A percentile compares a stretch with the other conserved stretches of the same genome.
Conservation (phyloP, 2,329 filamentous ascomycete species). For the Talaromyces piceae region DNA sequence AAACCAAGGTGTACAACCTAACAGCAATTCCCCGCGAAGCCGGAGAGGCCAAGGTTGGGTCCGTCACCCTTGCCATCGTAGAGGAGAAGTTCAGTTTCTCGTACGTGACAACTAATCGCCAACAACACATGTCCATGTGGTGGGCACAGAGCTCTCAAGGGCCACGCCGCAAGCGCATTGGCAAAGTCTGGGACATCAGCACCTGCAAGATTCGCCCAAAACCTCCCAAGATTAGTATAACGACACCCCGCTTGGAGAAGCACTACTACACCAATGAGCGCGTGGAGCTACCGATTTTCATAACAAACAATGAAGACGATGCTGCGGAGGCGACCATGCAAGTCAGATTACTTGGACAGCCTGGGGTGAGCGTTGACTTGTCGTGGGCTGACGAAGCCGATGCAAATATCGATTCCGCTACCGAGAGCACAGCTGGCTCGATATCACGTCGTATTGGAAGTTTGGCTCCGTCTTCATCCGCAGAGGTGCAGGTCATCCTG, state of each 20-base stretch:
- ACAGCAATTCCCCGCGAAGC: slow-evolving; percentile 70
- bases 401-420: slow-evolving; percentile 14
- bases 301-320: slow-evolving; percentile 78
- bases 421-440: slow-evolving; percentile 23
- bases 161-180: slow-evolving; percentile 30
- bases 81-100: slow-evolving; percentile 60
- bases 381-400: slow-evolving; percentile 39
- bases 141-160: slow-evolving; percentile 35
- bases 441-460: slow-evolving; percentile 28
- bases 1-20: slow-evolving; percentile 64
- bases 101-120: slow-evolving; percentile 49
- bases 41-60: slow-evolving; percentile 63
- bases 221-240: slow-evolving; percentile 83
- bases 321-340: slow-evolving; percentile 66
- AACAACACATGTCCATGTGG: slow-evolving; percentile 21
- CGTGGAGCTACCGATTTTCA: slow-evolving; percentile 59
- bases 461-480: slow-evolving; percentile 25
- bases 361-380: slow-evolving; percentile 39
- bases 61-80: slow-evolving; percentile 56
- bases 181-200: slow-evolving; percentile 42
- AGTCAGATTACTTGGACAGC: slow-evolving; percentile 56
- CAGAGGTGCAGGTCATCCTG: slow-evolving; percentile 39
- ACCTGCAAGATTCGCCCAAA: slow-evolving; percentile 71
- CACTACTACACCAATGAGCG: slow-evolving; percentile 83
- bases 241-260: slow-evolving; percentile 52